Evolutionary conservation across 2,329 filamentous ascomycete species (phyloP).

Genomic region (Cladosporium cucumerinum): DNA sequence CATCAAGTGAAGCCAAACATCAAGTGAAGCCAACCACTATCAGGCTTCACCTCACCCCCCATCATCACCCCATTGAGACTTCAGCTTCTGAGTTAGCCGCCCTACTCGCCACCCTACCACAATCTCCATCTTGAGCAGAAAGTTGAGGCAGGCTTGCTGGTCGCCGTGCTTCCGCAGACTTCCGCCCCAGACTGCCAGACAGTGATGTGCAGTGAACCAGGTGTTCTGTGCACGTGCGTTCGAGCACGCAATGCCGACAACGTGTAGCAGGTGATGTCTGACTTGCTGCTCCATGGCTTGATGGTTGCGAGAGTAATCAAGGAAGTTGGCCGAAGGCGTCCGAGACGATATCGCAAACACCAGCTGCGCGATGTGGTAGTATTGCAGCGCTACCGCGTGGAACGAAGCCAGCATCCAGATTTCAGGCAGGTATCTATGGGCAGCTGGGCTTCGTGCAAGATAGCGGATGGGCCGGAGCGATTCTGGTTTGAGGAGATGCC

Average conservation of each 20-base stretch:
- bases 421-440: conserved; percentile 17
- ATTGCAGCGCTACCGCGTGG: conserved; percentile 22
- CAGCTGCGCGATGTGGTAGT: conserved; percentile 23
- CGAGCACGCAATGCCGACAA: conserved; percentile 20
- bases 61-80: conserved; percentile 18
- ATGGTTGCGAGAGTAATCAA: conserved; percentile 16
- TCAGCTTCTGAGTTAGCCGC: conserved; percentile 14
- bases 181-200: conserved; percentile 20
- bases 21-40: neutral
- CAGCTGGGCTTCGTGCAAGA: neutral
- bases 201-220: conserved; percentile 23
- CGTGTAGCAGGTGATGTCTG: conserved; percentile 17
- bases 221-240: conserved; percentile 21
- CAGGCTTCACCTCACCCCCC: conserved; percentile 6
- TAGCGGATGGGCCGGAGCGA: conserved; percentile 5
- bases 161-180: conserved; percentile 16
- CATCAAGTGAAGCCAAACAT: neutral
- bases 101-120: conserved; percentile 17
- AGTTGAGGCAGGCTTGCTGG: conserved; percentile 17
- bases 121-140: conserved; percentile 17
- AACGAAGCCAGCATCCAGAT: conserved; percentile 20
- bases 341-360: conserved; percentile 12
- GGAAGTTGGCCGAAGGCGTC: neutral
- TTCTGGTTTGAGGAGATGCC: conserved; percentile 3
- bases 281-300: conserved; percentile 14